Percentiles rank a stretch among this genome's conserved stretches.
phyloP scores from a whole-genome alignment of 495 filamentous ascomycete genomes.

The Neurospora terricola region DNA sequence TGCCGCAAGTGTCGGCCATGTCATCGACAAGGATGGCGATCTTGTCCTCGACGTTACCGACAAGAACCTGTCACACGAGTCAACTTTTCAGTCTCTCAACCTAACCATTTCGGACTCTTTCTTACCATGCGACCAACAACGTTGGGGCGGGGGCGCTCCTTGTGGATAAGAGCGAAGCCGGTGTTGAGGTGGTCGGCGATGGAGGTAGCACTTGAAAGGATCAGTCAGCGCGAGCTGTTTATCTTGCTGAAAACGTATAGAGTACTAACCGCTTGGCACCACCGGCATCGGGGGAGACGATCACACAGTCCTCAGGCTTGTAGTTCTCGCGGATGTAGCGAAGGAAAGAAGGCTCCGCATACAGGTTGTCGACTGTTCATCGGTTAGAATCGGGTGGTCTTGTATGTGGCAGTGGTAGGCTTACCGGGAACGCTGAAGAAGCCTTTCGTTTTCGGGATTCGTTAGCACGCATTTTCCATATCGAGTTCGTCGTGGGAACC shows the following conservation, averaged over 20 bases:
- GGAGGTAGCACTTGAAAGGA: constrained; percentile 58
- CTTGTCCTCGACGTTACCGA: constrained; percentile 60
- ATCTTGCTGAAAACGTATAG: background rate
- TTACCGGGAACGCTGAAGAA: constrained; percentile 85
- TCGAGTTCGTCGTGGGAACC: background rate
- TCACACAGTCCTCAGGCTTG: constrained; percentile 73
- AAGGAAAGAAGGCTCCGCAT: constrained; percentile 88
- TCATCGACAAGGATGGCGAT: constrained; percentile 52
- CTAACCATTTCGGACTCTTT: constrained; percentile 46
- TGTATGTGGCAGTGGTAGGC: background rate
- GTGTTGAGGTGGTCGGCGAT: constrained; percentile 92
- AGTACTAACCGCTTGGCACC: constrained; percentile 81
- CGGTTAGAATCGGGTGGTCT: background rate
- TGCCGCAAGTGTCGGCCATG: constrained; percentile 92
- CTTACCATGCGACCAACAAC: constrained; percentile 94
- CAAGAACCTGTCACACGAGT: constrained; percentile 46
- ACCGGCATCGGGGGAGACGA: constrained; percentile 93
- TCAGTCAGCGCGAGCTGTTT: constrained; percentile 1
- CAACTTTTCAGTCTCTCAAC: constrained; percentile 24
- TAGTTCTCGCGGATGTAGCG: constrained; percentile 86
- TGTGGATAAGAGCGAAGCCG: constrained; percentile 97
- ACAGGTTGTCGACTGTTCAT: constrained; percentile 63
- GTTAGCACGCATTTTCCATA: background rate
- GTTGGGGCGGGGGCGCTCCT: constrained; percentile 89
- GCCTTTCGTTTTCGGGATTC: constrained; percentile 48